Evolutionary conservation across 2,329 filamentous ascomycete species (phyloP).

Genomic region (Monosporascus ibericus): DNA sequence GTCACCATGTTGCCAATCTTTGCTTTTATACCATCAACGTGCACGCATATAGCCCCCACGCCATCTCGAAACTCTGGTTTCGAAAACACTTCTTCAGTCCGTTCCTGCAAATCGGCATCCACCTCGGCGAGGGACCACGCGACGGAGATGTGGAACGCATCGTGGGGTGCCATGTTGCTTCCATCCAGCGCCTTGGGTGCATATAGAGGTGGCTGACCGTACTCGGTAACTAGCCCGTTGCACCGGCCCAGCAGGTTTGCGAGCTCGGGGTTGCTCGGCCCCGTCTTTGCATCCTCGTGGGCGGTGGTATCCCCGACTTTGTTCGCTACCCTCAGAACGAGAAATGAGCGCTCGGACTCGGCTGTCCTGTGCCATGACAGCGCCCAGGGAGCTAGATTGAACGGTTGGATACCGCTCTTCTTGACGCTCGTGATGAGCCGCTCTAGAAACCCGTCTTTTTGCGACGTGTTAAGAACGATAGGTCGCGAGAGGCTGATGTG

Average conservation of each 20-base stretch:
- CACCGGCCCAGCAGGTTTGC: conserved; percentile 57
- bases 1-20: conserved; percentile 70
- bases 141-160: conserved; percentile 80
- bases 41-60: conserved; percentile 40
- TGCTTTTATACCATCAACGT: conserved; percentile 58
- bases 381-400: conserved; percentile 31
- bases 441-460: conserved; percentile 62
- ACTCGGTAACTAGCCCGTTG: conserved; percentile 55
- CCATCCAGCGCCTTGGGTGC: conserved; percentile 15
- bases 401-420: conserved; percentile 32
- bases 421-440: conserved; percentile 36
- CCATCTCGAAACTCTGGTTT: conserved; percentile 13
- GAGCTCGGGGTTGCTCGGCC: conserved; percentile 43
- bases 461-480: conserved; percentile 64
- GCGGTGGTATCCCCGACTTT: conserved; percentile 9
- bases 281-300: background rate
- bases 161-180: conserved; percentile 16
- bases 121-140: conserved; percentile 69
- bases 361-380: conserved; percentile 47
- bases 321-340: conserved; percentile 62
- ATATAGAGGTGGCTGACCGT: conserved; percentile 69
- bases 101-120: conserved; percentile 32
- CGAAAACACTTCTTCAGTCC: conserved; percentile 28
- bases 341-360: conserved; percentile 69
- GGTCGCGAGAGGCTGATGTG: conserved; percentile 89